These are phyloP conservation scores for Phialocephala sp. DNA, from an alignment of 2,329 filamentous ascomycete genomes.

Conservation along the genomic window DNA sequence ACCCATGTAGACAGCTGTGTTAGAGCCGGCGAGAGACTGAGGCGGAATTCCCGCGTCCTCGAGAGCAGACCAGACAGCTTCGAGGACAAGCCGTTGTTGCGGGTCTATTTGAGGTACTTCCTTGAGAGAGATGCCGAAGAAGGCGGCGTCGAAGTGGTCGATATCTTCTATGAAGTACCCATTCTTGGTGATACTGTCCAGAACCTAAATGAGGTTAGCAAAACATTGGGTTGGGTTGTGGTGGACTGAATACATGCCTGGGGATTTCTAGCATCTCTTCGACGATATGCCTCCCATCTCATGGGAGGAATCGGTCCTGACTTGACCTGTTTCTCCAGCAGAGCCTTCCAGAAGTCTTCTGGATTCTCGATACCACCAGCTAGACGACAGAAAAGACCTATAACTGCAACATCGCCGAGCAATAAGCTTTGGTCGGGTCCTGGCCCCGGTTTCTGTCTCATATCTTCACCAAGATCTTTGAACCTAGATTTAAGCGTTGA, in stretches of 20 bases:
- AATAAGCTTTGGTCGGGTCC: neutral
- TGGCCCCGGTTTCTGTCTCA: neutral
- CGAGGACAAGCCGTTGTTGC: conserved; percentile 49
- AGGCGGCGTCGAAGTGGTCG: conserved; percentile 46
- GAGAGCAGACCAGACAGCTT: conserved; percentile 64
- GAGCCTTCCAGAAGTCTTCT: conserved; percentile 10
- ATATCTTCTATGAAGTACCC: conserved; percentile 44
- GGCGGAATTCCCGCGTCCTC: conserved; percentile 68
- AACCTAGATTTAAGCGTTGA: no score
- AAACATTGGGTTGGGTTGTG: neutral
- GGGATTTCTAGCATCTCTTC: conserved; percentile 10
- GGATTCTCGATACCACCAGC: conserved; percentile 12
- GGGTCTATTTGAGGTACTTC: conserved; percentile 47
- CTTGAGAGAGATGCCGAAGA: conserved; percentile 46
- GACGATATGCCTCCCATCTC: conserved; percentile 13
- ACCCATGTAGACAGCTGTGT: conserved; percentile 28
- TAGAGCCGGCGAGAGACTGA: conserved; percentile 42
- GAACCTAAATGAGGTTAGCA: neutral
- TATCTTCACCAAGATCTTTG: no score
- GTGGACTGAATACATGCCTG: neutral
- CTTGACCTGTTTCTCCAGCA: conserved; percentile 4
- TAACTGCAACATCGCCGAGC: conserved; percentile 2
- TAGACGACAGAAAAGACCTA: conserved; percentile 10
- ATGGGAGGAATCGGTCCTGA: conserved; percentile 11
- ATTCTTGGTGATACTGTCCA: neutral